Conservation (phyloP, 768 basidiomycete species). For the Russula brevipes region DNA sequence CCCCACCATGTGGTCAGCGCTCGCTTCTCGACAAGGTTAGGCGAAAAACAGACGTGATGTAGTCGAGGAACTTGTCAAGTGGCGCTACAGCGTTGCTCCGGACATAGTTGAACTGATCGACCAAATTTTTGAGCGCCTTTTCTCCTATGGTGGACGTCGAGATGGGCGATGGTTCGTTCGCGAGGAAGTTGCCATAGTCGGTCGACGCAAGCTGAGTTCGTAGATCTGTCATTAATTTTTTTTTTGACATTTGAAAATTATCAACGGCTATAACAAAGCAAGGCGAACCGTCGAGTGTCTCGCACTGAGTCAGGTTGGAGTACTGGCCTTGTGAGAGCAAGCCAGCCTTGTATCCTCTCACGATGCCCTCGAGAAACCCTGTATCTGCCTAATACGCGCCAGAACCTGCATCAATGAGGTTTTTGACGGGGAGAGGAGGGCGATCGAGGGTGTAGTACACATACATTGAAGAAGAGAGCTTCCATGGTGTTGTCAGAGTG, state of each 20-base stretch:
- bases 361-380: slow-evolving; percentile 77
- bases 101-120: slow-evolving; percentile 96
- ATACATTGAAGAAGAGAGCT: slow-evolving; percentile 84
- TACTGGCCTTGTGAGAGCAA: slow-evolving; percentile 88
- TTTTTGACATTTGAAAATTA: not conserved
- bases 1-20: slow-evolving; percentile 4
- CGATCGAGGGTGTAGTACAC: slow-evolving; percentile 19
- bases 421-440: slow-evolving; percentile 6
- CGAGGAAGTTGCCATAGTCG: slow-evolving; percentile 97
- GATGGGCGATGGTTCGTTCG: slow-evolving; percentile 91
- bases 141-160: slow-evolving; percentile 95
- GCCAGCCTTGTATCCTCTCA: slow-evolving; percentile 91
- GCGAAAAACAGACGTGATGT: slow-evolving; percentile 76
- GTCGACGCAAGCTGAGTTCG: slow-evolving; percentile 92
- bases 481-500: slow-evolving; percentile 49
- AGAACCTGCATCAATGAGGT: slow-evolving; percentile 30
- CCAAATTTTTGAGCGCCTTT: slow-evolving; percentile 90
- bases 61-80: slow-evolving; percentile 89
- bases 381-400: slow-evolving; percentile 47
- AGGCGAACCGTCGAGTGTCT: slow-evolving; percentile 82
- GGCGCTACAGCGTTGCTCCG: slow-evolving; percentile 88
- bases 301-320: slow-evolving; percentile 92
- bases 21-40: not conserved
- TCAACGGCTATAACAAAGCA: not conserved
- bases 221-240: slow-evolving; percentile 58